Percentiles rank a stretch among this genome's conserved stretches.
These are phyloP conservation scores for Bacterosira constricta DNA, from an alignment of 108 stramenopile genomes.

Conservation along the genomic window DNA sequence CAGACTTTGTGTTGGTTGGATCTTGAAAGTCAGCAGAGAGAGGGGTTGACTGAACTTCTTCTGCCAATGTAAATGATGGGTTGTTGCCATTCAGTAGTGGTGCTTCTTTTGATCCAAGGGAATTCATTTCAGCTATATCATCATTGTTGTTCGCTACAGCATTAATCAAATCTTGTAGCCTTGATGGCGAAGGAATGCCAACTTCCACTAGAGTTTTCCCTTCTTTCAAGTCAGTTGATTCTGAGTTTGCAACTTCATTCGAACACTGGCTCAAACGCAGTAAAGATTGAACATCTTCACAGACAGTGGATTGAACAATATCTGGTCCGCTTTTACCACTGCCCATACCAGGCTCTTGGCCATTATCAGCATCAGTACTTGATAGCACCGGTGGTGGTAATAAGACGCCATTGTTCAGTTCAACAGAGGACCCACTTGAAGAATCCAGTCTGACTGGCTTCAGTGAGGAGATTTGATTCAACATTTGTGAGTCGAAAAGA, in stretches of 20 bases:
- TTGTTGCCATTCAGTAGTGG: no score
- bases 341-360: neutral
- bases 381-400: neutral
- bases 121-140: neutral
- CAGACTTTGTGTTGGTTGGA: neutral
- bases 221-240: neutral
- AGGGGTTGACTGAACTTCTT: neutral
- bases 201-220: neutral
- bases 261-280: neutral
- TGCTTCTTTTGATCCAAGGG: no score
- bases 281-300: conserved; percentile 4
- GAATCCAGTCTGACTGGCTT: neutral
- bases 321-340: neutral
- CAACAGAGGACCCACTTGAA: no score
- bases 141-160: neutral
- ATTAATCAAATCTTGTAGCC: conserved; percentile 15
- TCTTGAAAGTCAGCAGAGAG: neutral
- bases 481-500: neutral
- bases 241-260: neutral
- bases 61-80: neutral
- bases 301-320: neutral
- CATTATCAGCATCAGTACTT: neutral
- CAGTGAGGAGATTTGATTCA: neutral
- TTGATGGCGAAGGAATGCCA: neutral
- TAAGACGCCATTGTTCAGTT: neutral